phyloP scores from a whole-genome alignment of 2,329 filamentous ascomycete species.

The Helotiales sp. region DNA sequence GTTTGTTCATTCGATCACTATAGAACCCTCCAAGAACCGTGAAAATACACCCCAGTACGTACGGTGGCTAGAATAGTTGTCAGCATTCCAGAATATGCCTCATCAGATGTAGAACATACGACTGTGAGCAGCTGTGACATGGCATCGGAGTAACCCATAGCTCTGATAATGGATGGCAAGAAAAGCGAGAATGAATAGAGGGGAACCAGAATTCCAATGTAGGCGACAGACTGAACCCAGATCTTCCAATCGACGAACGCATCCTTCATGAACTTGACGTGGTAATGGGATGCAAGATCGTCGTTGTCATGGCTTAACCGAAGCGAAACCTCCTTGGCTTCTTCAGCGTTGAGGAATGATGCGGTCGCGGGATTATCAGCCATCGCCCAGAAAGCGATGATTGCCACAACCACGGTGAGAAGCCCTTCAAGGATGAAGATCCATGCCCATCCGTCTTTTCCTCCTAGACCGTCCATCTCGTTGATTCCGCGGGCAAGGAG shows the following conservation, averaged over 20 bases:
- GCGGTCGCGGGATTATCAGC: conserved; percentile 53
- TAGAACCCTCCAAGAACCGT: conserved; percentile 47
- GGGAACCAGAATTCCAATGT: conserved; percentile 65
- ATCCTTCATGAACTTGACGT: conserved; percentile 31
- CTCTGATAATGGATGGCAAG: conserved; percentile 46
- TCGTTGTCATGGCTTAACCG: conserved; percentile 14
- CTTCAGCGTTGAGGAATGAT: conserved; percentile 48
- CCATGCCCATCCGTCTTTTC: conserved; percentile 53
- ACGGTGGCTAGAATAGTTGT: conserved; percentile 9
- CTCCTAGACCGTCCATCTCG: conserved; percentile 52
- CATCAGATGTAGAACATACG: conserved; percentile 42
- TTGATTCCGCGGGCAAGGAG: conserved; percentile 52
- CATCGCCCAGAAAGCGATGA: conserved; percentile 51
- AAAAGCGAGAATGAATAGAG: conserved; percentile 48
- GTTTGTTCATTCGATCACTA: conserved; percentile 42
- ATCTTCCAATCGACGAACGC: conserved; percentile 55
- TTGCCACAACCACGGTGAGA: conserved; percentile 46
- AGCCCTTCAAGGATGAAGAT: conserved; percentile 28
- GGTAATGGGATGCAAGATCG: conserved; percentile 14
- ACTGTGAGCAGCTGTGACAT: conserved; percentile 51
- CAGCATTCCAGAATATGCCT: neutral
- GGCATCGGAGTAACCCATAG: conserved; percentile 55
- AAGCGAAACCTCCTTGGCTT: conserved; percentile 36
- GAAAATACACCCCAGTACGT: conserved; percentile 16
- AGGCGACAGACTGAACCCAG: conserved; percentile 43